These are phyloP conservation scores for Ilyonectria sp. DNA, from an alignment of 2,329 filamentous ascomycete species.

Conservation along the genomic window DNA sequence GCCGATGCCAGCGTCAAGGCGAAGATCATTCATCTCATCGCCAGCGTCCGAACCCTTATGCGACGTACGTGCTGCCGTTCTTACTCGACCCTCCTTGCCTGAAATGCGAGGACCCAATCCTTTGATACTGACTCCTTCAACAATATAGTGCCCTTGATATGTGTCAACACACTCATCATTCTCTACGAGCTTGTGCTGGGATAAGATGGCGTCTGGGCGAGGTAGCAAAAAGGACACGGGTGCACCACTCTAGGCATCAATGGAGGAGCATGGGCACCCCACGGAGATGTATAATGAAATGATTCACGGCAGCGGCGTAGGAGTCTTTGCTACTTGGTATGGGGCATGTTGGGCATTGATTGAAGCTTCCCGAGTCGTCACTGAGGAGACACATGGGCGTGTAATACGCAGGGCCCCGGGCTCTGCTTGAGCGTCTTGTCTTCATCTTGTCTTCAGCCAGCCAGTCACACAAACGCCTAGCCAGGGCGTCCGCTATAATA, in stretches of 20 bases:
- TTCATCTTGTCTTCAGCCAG: slow-evolving; percentile 13
- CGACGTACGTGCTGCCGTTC: slow-evolving; percentile 72
- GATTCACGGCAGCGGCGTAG: slow-evolving; percentile 25
- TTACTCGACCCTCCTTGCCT: not conserved
- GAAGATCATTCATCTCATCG: slow-evolving; percentile 90
- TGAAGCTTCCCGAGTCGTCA: not conserved
- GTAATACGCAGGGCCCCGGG: slow-evolving; percentile 6
- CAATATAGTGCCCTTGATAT: slow-evolving; percentile 85
- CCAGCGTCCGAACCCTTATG: slow-evolving; percentile 92
- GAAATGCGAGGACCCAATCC: not conserved
- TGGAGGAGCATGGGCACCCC: slow-evolving; percentile 36
- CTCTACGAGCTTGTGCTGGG: slow-evolving; percentile 85
- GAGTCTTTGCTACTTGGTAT: slow-evolving; percentile 5
- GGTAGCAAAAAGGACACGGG: slow-evolving; percentile 35
- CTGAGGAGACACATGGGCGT: slow-evolving; percentile 6
- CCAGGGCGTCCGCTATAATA: slow-evolving; percentile 38
- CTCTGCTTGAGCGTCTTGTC: slow-evolving; percentile 23
- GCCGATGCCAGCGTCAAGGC: slow-evolving; percentile 85
- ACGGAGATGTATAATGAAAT: slow-evolving; percentile 26
- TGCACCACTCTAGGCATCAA: slow-evolving; percentile 39
- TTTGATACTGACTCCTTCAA: slow-evolving; percentile 29
- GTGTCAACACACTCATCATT: slow-evolving; percentile 86
- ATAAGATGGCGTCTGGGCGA: slow-evolving; percentile 56
- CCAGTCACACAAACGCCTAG: slow-evolving; percentile 21
- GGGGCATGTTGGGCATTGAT: not conserved